Evolutionary conservation across 2,329 filamentous ascomycete species (phyloP).

Genomic region (Aspergillus pseudonomiae): DNA sequence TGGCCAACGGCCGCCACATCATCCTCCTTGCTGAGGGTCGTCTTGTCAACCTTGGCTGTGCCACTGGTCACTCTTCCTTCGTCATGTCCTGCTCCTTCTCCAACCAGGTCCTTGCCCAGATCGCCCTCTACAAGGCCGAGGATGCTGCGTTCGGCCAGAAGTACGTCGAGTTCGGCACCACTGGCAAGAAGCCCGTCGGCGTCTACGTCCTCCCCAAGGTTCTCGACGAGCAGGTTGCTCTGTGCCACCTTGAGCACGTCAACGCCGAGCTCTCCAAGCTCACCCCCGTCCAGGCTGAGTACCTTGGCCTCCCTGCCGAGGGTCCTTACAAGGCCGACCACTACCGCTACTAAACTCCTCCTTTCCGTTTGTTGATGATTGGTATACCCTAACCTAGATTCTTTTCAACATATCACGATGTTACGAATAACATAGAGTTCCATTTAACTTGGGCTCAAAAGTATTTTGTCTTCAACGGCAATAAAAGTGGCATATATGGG

Average conservation of each 20-base stretch:
- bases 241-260: slow-evolving; percentile 89
- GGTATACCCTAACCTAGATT: slow-evolving; percentile 44
- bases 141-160: slow-evolving; percentile 87
- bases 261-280: slow-evolving; percentile 92
- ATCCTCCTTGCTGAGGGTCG: slow-evolving; percentile 98
- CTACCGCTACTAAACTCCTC: slow-evolving; percentile 67
- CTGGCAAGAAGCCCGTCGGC: slow-evolving; percentile 83
- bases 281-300: slow-evolving; percentile 85
- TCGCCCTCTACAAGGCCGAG: slow-evolving; percentile 93
- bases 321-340: slow-evolving; percentile 97
- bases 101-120: slow-evolving; percentile 99
- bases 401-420: slow-evolving; percentile 62
- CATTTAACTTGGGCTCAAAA: slow-evolving; percentile 51
- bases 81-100: slow-evolving; percentile 99
- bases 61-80: slow-evolving; percentile 98
- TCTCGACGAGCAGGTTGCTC: slow-evolving; percentile 96
- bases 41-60: slow-evolving; percentile 98
- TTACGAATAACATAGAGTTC: slow-evolving; percentile 57
- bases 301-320: slow-evolving; percentile 81
- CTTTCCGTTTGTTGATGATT: slow-evolving; percentile 30
- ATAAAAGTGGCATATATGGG: slow-evolving; percentile 42
- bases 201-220: slow-evolving; percentile 99
- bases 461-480: slow-evolving; percentile 67
- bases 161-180: slow-evolving; percentile 94
- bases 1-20: slow-evolving; percentile 93